These are phyloP conservation scores for Tetracladium maxilliforme DNA, from an alignment of 2,329 filamentous ascomycete genomes.

Conservation along the genomic window DNA sequence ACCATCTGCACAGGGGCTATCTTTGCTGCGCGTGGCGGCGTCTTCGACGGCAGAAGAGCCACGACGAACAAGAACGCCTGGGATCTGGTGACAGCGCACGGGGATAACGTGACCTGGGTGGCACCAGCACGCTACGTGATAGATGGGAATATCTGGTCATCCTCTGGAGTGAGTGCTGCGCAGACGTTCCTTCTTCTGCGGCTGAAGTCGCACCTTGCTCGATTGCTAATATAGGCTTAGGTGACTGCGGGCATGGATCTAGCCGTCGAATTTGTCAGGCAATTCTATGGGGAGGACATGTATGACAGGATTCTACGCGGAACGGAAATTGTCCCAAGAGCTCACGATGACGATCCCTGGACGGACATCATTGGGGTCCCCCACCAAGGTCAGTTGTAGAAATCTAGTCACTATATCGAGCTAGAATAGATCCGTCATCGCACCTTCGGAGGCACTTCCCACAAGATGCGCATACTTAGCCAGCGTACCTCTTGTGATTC, in stretches of 20 bases:
- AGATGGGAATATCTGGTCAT: constrained; percentile 38
- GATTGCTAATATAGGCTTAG: too few species aligned
- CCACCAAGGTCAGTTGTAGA: too few species aligned
- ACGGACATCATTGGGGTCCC: too few species aligned
- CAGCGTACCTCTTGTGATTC: constrained; percentile 68
- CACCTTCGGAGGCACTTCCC: constrained; percentile 81
- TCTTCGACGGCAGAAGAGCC: constrained; percentile 32
- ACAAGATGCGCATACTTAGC: constrained; percentile 85
- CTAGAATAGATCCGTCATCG: constrained; percentile 91
- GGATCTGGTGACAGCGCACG: constrained; percentile 16
- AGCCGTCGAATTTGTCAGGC: too few species aligned
- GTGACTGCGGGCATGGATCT: too few species aligned
- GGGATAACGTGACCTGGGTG: constrained; percentile 29
- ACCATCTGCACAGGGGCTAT: constrained; percentile 32
- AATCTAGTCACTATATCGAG: too few species aligned
- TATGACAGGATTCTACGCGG: too few species aligned
- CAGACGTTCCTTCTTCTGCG: too few species aligned
- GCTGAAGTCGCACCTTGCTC: too few species aligned
- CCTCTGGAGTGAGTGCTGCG: constrained; percentile 35
- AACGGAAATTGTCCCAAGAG: too few species aligned
- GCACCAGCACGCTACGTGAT: constrained; percentile 33
- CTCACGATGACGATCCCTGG: too few species aligned
- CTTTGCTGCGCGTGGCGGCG: constrained; percentile 29
- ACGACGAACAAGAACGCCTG: constrained; percentile 34
- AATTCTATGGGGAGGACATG: too few species aligned